These are phyloP conservation scores for Edaphochlamys debaryana DNA, from an alignment of 139 green algal genomes.

Conservation along the genomic window DNA sequence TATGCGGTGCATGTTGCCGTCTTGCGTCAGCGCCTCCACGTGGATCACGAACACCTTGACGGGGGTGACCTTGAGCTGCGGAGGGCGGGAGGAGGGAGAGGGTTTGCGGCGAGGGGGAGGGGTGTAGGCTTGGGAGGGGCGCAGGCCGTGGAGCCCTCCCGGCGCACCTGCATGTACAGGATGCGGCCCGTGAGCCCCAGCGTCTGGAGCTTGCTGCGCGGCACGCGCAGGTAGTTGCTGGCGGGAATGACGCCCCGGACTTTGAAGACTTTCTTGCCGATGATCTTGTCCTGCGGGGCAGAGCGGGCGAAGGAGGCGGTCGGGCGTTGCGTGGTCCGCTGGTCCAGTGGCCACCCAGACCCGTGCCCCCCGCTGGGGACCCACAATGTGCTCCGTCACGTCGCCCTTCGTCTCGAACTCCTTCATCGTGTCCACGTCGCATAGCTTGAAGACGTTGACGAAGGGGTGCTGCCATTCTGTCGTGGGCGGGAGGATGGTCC, in stretches of 20 bases:
- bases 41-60: conserved; percentile 74
- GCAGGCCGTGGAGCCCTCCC: background rate
- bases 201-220: conserved; percentile 46
- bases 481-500: too few relatives aligned
- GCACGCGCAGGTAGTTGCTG: conserved; percentile 57
- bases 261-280: conserved; percentile 62
- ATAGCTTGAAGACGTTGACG: conserved; percentile 80
- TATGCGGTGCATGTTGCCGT: conserved; percentile 66
- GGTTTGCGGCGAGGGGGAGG: too few relatives aligned
- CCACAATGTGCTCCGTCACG: conserved; percentile 67
- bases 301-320: too few relatives aligned
- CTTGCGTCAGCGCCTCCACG: conserved; percentile 58
- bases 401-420: conserved; percentile 68
- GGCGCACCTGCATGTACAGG: conserved; percentile 75
- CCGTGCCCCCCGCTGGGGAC: background rate
- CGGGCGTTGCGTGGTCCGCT: too few relatives aligned
- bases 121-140: background rate
- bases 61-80: conserved; percentile 56
- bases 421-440: conserved; percentile 63
- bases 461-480: conserved; percentile 74
- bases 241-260: conserved; percentile 44
- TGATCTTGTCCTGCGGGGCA: conserved; percentile 54
- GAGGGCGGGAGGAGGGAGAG: background rate
- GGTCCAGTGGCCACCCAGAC: too few relatives aligned
- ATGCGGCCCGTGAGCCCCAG: conserved; percentile 71